These are phyloP conservation scores for Sungouiozyma ichnusensis DNA, from an alignment of 805 yeast species.

Conservation along the genomic window DNA sequence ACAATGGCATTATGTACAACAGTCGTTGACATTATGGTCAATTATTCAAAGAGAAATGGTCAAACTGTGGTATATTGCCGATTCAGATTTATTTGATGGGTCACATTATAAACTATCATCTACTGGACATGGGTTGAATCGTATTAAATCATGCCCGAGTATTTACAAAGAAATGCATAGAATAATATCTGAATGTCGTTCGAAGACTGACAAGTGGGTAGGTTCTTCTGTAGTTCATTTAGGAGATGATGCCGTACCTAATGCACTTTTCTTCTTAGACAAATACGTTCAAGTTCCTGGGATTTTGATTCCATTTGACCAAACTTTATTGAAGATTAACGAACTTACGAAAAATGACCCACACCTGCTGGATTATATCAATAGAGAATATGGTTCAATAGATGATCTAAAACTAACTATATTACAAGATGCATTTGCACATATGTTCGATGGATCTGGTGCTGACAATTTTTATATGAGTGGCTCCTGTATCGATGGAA, in stretches of 20 bases:
- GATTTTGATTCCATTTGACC: conserved; percentile 62
- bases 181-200: conserved; percentile 55
- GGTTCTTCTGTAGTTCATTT: conserved; percentile 73
- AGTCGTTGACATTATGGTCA: conserved; percentile 67
- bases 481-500: conserved; percentile 77
- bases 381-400: conserved; percentile 46
- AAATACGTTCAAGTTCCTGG: conserved; percentile 74
- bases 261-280: conserved; percentile 68
- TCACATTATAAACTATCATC: conserved; percentile 47
- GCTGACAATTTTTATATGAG: conserved; percentile 78
- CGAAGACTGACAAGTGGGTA: conserved; percentile 56
- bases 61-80: conserved; percentile 67
- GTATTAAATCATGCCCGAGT: conserved; percentile 65
- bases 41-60: conserved; percentile 71
- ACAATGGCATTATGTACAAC: conserved; percentile 66
- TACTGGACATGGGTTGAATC: conserved; percentile 74
- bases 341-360: conserved; percentile 39
- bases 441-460: conserved; percentile 65
- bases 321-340: conserved; percentile 45
- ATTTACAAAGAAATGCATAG: conserved; percentile 61
- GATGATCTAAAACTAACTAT: conserved; percentile 41
- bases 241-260: conserved; percentile 79
- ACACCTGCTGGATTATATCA: conserved; percentile 39
- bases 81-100: conserved; percentile 54
- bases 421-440: conserved; percentile 34